Percentiles rank a stretch among this genome's conserved stretches.
Conservation (phyloP, 1,284 basidiomycete genomes). For the Puccinia triticina region DNA sequence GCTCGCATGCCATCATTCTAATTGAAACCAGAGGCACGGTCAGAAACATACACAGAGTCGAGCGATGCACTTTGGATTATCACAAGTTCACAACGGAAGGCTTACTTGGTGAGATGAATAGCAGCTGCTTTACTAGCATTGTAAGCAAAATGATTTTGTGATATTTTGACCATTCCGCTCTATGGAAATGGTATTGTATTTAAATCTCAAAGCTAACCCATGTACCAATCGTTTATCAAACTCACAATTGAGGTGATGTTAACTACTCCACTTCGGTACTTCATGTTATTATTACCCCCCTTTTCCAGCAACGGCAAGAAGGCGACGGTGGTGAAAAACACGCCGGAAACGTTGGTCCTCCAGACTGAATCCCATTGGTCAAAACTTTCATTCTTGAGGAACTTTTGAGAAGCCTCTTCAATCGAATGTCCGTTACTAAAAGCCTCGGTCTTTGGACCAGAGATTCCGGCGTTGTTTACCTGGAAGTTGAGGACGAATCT, state of each 20-base stretch:
- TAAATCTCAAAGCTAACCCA: not conserved
- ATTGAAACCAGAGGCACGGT: slow-evolving; percentile 51
- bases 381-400: slow-evolving; percentile 42
- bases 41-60: slow-evolving; percentile 22
- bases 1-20: slow-evolving; percentile 46
- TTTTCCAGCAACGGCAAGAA: slow-evolving; percentile 42
- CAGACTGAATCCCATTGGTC: slow-evolving; percentile 49
- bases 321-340: slow-evolving; percentile 45
- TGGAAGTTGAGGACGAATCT: not conserved
- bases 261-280: slow-evolving; percentile 48
- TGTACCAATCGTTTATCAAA: not conserved
- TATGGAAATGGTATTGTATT: not conserved
- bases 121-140: slow-evolving; percentile 56
- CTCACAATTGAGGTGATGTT: slow-evolving; percentile 51
- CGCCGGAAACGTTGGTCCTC: slow-evolving; percentile 47
- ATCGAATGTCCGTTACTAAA: slow-evolving; percentile 5
- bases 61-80: not conserved
- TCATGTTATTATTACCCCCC: slow-evolving; percentile 24
- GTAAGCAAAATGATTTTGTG: slow-evolving; percentile 53
- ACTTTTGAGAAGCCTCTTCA: slow-evolving; percentile 1
- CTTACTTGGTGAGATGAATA: slow-evolving; percentile 54
- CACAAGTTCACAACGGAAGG: not conserved
- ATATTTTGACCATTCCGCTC: slow-evolving; percentile 48
- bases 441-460: slow-evolving; percentile 30
- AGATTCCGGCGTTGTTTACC: slow-evolving; percentile 50